Evolutionary conservation across 2,329 filamentous ascomycete species (phyloP), one percentile per base, ranked within the genome.

Genomic region (Penicillium sclerotigenum): DNA sequence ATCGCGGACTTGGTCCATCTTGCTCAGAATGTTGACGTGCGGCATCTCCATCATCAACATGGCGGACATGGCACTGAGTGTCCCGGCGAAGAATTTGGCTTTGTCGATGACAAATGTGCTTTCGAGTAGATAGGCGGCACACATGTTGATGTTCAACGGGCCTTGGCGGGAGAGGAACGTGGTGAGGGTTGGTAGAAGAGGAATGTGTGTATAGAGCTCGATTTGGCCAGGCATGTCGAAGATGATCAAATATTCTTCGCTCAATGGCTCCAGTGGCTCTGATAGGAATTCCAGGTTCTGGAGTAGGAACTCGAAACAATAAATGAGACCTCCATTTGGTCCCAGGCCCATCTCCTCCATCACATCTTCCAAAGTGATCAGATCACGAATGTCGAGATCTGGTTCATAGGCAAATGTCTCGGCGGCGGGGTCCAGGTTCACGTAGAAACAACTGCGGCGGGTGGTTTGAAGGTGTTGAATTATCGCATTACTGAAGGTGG

Each of bases 151-250:
- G 74, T 96, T 93, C 63, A 97, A 81, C 20, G 87, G 84, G 9
- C 92, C 92, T 11, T 86, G 80, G 60, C 88, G 85, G 40, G 88
- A 91, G 49, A 97, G 82, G 71, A 90, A 90, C 68, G 87, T 88
- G 63, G 93, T 87, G 46, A 99, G 83, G 20, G 86, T 84, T 1
- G 94, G 94, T 31, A 99, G 80, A 63, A 99, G 89, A 37, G 94
- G 94, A 33, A 97, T 89, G 73, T 99, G 94, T 2, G 93, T 97
- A 78, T 97, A 99, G 14, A 99, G 85, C 77, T 99, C 94, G 74
- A 99, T 97, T 79, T 99, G 94, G 55, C 94, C 94, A 0, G 94
- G 94, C 89, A 97, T 97, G 77, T 99, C 94, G 77, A 99, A 91
- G 61, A 99, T 89, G 74, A 97, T 96, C 60, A 99, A 83, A 74